Evolutionary conservation across 2,329 filamentous ascomycete species (phyloP).

Genomic region (Colletotrichum gloeosporioides): DNA sequence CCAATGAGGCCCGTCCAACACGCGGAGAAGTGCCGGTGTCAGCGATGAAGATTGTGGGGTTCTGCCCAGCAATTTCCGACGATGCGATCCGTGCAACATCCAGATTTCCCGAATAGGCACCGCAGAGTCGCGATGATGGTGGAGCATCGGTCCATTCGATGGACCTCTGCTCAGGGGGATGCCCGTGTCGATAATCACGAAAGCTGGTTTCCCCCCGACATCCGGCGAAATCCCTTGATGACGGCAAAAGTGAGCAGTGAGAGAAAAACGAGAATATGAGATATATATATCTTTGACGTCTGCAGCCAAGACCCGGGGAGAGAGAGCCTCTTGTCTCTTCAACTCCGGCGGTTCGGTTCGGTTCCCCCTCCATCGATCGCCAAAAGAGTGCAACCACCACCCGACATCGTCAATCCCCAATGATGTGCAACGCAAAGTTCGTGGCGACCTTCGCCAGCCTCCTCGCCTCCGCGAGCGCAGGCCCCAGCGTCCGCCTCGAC

Average conservation of each 20-base stretch:
- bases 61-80: constrained; percentile 12
- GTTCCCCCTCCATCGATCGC: neutral
- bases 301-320: neutral
- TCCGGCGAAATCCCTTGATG: neutral
- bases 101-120: neutral
- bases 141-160: neutral
- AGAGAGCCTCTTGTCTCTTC: neutral
- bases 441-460: constrained; percentile 8
- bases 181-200: neutral
- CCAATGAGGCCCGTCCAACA: neutral
- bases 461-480: constrained; percentile 7
- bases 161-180: neutral
- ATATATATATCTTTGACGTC: neutral
- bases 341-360: neutral
- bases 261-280: neutral
- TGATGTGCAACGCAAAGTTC: constrained; percentile 15
- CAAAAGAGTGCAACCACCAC: neutral
- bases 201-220: neutral
- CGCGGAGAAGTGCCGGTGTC: neutral
- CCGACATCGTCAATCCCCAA: neutral
- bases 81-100: neutral
- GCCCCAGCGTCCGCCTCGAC: constrained; percentile 4
- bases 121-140: neutral
- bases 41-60: neutral
- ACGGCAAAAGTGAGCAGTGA: neutral